Evolutionary conservation across 352 stramenopile species (phyloP), one percentile per base, ranked within the genome.

Genomic region (Globisporangium yorkense): DNA sequence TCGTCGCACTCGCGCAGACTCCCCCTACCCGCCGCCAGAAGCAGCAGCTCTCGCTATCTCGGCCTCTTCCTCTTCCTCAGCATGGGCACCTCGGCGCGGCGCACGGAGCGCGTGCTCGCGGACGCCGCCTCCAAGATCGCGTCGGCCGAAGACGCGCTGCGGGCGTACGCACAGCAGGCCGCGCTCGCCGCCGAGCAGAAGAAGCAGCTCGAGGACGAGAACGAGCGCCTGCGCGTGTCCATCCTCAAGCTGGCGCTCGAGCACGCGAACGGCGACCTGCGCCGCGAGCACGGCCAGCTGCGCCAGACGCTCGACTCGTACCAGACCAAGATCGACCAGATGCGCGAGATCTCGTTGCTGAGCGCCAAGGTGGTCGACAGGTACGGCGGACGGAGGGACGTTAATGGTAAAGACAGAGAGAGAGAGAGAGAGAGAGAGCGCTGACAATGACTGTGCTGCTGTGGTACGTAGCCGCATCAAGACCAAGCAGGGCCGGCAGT

Each of bases 261-360:
- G 56, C 82, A 89, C 58, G 84, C 84, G 24, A 92, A 75, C 66
- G 72, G 82, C 15, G 84, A 94, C 59, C 66, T 92, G 43, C 80
- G 83, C 29, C 82, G 82, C 35, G 84, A 94, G 59, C 81, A 94
- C 54, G 74, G 88, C 61, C 82, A 92, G 65, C 68, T 94, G 52
- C 81, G 82, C 10, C 84, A 94, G 71, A 92, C 83, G 45, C 71
- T 94, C 16, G 80, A 92, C 59, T 92, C 82, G 70, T 91, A 89
- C 68, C 82, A 94, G 75, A 85, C 66, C 69, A 94, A 94, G 70
- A 91, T 94, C 65, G 84, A 92, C 66, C 82, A 90, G 61, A 91
- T 92, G 80, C 69, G 83, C 57, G 83, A 93, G 63, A 91, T 93
- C 59, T 91, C 84, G 58, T 66, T 94, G 59, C 76, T 94, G 57